phyloP scores from a whole-genome alignment of 108 stramenopile species.

The Chaetoceros tenuissimus region DNA sequence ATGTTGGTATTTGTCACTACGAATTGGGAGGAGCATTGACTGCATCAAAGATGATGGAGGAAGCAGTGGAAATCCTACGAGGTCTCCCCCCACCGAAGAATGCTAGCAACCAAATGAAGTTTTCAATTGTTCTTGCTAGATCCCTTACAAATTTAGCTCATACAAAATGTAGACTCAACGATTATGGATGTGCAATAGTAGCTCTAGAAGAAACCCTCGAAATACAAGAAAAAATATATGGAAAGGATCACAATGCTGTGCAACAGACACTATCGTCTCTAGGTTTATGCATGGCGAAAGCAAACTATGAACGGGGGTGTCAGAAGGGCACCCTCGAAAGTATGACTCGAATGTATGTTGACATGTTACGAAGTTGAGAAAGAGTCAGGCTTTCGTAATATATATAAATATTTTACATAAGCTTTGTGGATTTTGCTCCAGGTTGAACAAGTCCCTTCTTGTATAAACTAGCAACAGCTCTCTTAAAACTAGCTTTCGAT shows the following conservation, averaged over 20 bases:
- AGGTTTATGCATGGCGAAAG: not conserved
- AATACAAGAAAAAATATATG: not conserved
- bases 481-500: conserved; percentile 38
- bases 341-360: not conserved
- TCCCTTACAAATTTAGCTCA: not conserved
- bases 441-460: conserved; percentile 53
- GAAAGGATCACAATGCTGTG: not conserved
- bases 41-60: not conserved
- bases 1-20: not conserved
- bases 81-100: no score
- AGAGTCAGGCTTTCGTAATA: not conserved
- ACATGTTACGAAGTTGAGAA: not conserved
- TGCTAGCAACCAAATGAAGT: not conserved
- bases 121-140: not conserved
- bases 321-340: not conserved
- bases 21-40: not conserved
- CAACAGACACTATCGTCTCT: not conserved
- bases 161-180: not conserved
- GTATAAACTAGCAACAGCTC: conserved; percentile 54
- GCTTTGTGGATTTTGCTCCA: conserved; percentile 34
- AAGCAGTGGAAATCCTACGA: not conserved
- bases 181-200: not conserved
- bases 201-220: not conserved
- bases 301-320: not conserved
- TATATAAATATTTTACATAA: conserved; percentile 20